Percentiles rank a stretch among this genome's conserved stretches.
Conservation (phyloP, 805 yeast genomes). For the Jamesozyma rosinii region DNA sequence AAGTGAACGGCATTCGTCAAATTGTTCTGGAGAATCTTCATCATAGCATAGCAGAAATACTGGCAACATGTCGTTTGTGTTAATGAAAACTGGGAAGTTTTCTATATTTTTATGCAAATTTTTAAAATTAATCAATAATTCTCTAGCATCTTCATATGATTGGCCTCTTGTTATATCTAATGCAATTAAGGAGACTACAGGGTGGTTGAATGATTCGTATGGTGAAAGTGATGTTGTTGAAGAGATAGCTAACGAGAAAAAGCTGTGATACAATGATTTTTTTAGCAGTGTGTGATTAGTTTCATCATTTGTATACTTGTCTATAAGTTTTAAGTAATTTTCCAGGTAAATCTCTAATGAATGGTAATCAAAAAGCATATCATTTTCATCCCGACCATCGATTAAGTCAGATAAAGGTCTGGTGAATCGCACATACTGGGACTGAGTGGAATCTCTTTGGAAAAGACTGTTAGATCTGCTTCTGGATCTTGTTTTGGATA, state of each 20-base stretch:
- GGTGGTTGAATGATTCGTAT: slow-evolving; percentile 82
- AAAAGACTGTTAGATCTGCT: slow-evolving; percentile 28
- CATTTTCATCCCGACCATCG: slow-evolving; percentile 20
- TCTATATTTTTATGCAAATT: slow-evolving; percentile 38
- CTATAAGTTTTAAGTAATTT: slow-evolving; percentile 27
- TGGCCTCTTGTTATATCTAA: slow-evolving; percentile 36
- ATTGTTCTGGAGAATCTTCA: slow-evolving; percentile 35
- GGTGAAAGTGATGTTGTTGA: slow-evolving; percentile 56
- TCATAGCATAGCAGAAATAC: slow-evolving; percentile 45
- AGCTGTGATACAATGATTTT: slow-evolving; percentile 45
- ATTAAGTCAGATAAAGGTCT: slow-evolving; percentile 32
- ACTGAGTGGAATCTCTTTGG: slow-evolving; percentile 27
- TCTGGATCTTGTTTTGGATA: slow-evolving; percentile 8
- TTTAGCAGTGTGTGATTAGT: slow-evolving; percentile 30
- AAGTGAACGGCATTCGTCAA: slow-evolving; percentile 35
- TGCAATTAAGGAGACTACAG: slow-evolving; percentile 64
- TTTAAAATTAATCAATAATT: slow-evolving; percentile 45
- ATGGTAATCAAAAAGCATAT: slow-evolving; percentile 29
- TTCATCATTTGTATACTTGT: slow-evolving; percentile 18
- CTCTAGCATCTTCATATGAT: slow-evolving; percentile 45
- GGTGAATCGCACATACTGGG: slow-evolving; percentile 43
- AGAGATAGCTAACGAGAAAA: slow-evolving; percentile 46
- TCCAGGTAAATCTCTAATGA: slow-evolving; percentile 32
- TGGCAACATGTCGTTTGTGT: slow-evolving; percentile 51
- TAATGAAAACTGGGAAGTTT: slow-evolving; percentile 44